Evolutionary conservation across 768 basidiomycete genomes (phyloP).

Genomic region (Serendipita vermifera): DNA sequence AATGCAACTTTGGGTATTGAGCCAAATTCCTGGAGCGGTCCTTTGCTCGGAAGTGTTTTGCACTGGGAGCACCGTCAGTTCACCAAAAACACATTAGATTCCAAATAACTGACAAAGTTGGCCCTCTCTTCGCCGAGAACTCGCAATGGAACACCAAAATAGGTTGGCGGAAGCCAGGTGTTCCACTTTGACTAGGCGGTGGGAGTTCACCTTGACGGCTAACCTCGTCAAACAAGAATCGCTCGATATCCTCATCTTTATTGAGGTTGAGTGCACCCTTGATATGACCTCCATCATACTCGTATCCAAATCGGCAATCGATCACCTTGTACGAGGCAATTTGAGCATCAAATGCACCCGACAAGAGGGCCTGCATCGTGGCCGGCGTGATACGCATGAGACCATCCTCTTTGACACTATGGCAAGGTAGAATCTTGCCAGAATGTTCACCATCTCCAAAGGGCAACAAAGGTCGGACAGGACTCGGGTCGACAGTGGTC

Average conservation of each 20-base stretch:
- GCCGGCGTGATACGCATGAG: conserved; percentile 73
- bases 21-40: conserved; percentile 84
- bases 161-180: conserved; percentile 32
- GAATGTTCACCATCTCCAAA: conserved; percentile 88
- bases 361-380: conserved; percentile 66
- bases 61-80: conserved; percentile 35
- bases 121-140: conserved; percentile 88
- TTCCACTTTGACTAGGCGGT: conserved; percentile 13
- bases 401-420: conserved; percentile 87
- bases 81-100: background rate
- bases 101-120: conserved; percentile 66
- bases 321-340: conserved; percentile 68
- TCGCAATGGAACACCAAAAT: conserved; percentile 96
- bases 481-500: conserved; percentile 21
- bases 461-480: conserved; percentile 31
- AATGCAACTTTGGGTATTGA: conserved; percentile 82
- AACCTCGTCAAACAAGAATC: conserved; percentile 49
- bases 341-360: conserved; percentile 53
- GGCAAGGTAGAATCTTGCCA: conserved; percentile 90
- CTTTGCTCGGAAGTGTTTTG: conserved; percentile 81
- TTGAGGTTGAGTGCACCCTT: conserved; percentile 86
- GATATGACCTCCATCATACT: conserved; percentile 88
- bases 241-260: conserved; percentile 64
- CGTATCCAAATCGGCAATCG: conserved; percentile 97
- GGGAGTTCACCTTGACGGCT: conserved; percentile 7